Conservation (phyloP, 2,329 filamentous ascomycete species). For the Sodiomyces alkalinus region DNA sequence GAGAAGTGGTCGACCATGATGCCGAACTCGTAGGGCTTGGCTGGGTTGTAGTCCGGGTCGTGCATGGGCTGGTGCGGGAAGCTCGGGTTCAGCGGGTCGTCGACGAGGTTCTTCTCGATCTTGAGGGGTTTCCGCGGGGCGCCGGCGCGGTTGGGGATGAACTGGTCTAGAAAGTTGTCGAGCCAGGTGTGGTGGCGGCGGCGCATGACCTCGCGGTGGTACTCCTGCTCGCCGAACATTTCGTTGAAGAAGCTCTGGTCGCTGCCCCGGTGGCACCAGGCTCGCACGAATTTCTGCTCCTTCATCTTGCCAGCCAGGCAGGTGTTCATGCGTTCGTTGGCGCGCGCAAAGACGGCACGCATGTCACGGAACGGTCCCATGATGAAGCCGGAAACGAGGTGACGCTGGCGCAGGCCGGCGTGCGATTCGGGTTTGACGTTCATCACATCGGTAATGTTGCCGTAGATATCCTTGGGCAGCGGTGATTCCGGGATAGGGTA, state of each 20-base stretch:
- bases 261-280: conserved; percentile 11
- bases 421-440: conserved; percentile 7
- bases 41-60: conserved; percentile 8
- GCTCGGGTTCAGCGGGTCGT: conserved; percentile 11
- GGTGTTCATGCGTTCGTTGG: conserved; percentile 9
- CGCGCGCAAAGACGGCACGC: conserved; percentile 11
- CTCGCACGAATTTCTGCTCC: not conserved
- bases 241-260: conserved; percentile 15
- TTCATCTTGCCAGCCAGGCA: conserved; percentile 8
- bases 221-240: conserved; percentile 15
- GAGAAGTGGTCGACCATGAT: conserved; percentile 15
- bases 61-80: conserved; percentile 10
- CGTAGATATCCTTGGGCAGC: conserved; percentile 10
- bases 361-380: conserved; percentile 12
- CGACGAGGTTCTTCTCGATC: conserved; percentile 6
- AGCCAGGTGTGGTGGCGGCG: conserved; percentile 10
- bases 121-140: conserved; percentile 8
- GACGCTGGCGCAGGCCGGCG: conserved; percentile 11
- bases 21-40: conserved; percentile 12
- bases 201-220: conserved; percentile 14
- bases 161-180: conserved; percentile 9
- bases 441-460: conserved; percentile 11
- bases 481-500: conserved; percentile 11
- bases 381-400: conserved; percentile 12
- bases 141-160: conserved; percentile 10